Conservation (phyloP, 768 basidiomycete genomes). For the Sutorius australiensis region DNA sequence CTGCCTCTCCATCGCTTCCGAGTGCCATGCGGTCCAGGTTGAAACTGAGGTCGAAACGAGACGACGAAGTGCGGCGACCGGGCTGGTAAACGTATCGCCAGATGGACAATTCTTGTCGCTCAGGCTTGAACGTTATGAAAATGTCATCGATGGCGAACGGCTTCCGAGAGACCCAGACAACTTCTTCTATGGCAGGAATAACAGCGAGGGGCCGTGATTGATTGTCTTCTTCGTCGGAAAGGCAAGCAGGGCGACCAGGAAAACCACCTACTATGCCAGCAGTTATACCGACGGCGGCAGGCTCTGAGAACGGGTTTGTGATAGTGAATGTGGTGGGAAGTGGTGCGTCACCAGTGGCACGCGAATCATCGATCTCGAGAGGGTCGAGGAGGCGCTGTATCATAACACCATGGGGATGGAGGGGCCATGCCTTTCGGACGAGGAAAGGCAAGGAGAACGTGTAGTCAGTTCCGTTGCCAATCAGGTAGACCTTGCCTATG, state of each 20-base stretch:
- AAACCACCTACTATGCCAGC: slow-evolving; percentile 51
- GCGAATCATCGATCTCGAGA: slow-evolving; percentile 62
- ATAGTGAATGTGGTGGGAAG: slow-evolving; percentile 82
- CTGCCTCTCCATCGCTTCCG: slow-evolving; percentile 46
- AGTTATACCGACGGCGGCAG: slow-evolving; percentile 66
- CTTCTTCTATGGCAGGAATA: slow-evolving; percentile 59
- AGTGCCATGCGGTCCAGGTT: slow-evolving; percentile 69
- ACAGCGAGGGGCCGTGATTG: slow-evolving; percentile 48
- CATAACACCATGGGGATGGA: slow-evolving; percentile 74
- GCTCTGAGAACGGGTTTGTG: slow-evolving; percentile 72
- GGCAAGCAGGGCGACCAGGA: slow-evolving; percentile 29
- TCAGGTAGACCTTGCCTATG: slow-evolving; percentile 66
- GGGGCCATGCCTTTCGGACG: slow-evolving; percentile 73
- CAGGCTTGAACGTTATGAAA: slow-evolving; percentile 56
- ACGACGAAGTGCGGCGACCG: slow-evolving; percentile 38
- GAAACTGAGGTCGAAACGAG: slow-evolving; percentile 53
- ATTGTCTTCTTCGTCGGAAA: slow-evolving; percentile 56
- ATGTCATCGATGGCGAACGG: slow-evolving; percentile 44
- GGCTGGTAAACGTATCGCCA: slow-evolving; percentile 71
- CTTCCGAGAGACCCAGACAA: slow-evolving; percentile 56
- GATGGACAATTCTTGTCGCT: slow-evolving; percentile 51
- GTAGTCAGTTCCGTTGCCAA: slow-evolving; percentile 62
- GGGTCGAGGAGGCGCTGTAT: slow-evolving; percentile 71
- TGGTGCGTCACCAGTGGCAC: slow-evolving; percentile 57
- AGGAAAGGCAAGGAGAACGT: slow-evolving; percentile 80